Conservation (phyloP, 1,284 basidiomycete species). For the Ustilago lituana region DNA sequence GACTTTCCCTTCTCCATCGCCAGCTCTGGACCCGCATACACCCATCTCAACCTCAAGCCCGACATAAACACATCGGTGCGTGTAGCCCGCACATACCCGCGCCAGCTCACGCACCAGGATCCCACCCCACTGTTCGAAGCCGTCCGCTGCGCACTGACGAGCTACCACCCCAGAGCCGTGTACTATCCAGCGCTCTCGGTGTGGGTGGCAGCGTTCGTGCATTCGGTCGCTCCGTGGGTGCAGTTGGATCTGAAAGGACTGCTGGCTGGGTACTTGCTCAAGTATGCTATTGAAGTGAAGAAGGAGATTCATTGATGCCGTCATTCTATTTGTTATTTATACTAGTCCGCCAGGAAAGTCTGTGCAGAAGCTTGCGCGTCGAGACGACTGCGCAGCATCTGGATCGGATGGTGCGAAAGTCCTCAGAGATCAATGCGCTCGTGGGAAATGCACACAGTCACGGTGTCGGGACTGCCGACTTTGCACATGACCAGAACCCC, state of each 20-base stretch:
- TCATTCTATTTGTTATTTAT: too few relatives aligned
- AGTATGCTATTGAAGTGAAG: constrained; percentile 3
- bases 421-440: too few relatives aligned
- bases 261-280: constrained; percentile 11
- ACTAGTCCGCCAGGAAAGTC: too few relatives aligned
- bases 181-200: constrained; percentile 19
- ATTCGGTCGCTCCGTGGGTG: constrained; percentile 19
- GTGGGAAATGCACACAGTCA: too few relatives aligned
- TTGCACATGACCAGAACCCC: too few relatives aligned
- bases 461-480: too few relatives aligned
- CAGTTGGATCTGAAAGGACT: constrained; percentile 16
- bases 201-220: background rate
- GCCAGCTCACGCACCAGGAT: constrained; percentile 26
- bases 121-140: constrained; percentile 38
- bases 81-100: constrained; percentile 16
- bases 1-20: constrained; percentile 40
- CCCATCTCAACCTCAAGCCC: constrained; percentile 1
- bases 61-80: background rate
- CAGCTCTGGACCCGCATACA: constrained; percentile 22
- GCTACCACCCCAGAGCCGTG: constrained; percentile 24
- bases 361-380: too few relatives aligned
- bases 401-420: too few relatives aligned
- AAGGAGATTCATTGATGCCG: too few relatives aligned
- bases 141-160: constrained; percentile 20
- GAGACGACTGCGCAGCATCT: too few relatives aligned